Evolutionary conservation across 306 rosid genomes (phyloP), one percentile per base, ranked within the genome.

Genomic region (Rubus parviflorus): DNA sequence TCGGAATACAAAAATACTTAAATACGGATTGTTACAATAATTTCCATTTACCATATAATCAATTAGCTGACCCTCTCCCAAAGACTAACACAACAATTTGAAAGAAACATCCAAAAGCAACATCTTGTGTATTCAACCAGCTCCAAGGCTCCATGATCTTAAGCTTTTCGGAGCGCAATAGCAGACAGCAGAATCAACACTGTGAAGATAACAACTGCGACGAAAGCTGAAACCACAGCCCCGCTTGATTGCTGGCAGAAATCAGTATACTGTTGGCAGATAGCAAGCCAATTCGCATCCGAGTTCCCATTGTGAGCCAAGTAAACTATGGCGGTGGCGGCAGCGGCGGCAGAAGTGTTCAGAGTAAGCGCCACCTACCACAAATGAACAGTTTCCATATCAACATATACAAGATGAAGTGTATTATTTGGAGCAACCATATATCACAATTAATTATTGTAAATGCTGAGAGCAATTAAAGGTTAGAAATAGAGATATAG

Each of bases 301-400:
- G 87, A 78, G 35, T 85, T 80, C 0, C 97, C 93, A 64, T 91
- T 89, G 73, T 89, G 92, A 63, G 91, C 93, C 79, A 91, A 77
- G 85, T 89, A 89, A 22, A 86, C 93, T 76, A 89, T 82, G 45
- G 90, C 76, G 1, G 96, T 80, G 0, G 90, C 91, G 4, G 93
- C 81, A 7, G 96, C 84, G 48, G 76, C 87, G 73, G 80, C 41
- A 0, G 93, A 76, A 22, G 87, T 73, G n/a, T 85, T 81, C 15
- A 91, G 73, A 64, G 90, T 76, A 6, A 86, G 88, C 67, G 83
- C 83, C 82, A 91, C 81, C 91, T 91, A 4, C 53, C 23, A 11
- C 8, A 56, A 40, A 57, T 19, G 41, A 22, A 58, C 48, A 25
- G 12, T n/a, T 62, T 64, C 30, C 5, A 20, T 17, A 61, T 62